Conservation (phyloP, 805 yeast species). For the Kurtzmaniella fragi region DNA sequence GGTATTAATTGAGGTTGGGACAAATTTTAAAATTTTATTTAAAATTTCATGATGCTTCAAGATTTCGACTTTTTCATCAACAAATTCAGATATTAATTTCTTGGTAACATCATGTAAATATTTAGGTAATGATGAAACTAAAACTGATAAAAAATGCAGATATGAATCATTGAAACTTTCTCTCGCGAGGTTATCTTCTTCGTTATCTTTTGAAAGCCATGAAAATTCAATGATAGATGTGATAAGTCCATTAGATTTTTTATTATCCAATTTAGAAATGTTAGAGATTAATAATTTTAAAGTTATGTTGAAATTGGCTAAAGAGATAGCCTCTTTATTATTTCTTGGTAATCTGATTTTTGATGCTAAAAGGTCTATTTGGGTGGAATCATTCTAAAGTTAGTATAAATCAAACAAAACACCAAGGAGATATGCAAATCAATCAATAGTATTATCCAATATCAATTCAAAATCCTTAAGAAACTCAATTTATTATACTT, state of each 20-base stretch:
- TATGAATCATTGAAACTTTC: slow-evolving; percentile 45
- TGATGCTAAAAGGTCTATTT: slow-evolving; percentile 54
- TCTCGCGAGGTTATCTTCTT: slow-evolving; percentile 7
- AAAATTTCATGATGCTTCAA: slow-evolving; percentile 57
- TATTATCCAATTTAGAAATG: slow-evolving; percentile 61
- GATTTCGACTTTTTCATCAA: slow-evolving; percentile 9
- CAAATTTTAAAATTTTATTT: slow-evolving; percentile 57
- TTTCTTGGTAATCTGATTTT: slow-evolving; percentile 51
- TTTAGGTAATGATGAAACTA: slow-evolving; percentile 82
- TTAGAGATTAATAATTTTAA: slow-evolving; percentile 58
- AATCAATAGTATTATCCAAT: too few relatives aligned
- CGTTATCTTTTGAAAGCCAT: slow-evolving; percentile 48
- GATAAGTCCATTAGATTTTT: slow-evolving; percentile 48
- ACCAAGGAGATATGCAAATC: not conserved
- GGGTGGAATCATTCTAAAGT: slow-evolving; percentile 43
- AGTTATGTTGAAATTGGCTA: slow-evolving; percentile 48
- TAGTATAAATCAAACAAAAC: slow-evolving; percentile 11
- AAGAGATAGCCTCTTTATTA: slow-evolving; percentile 50
- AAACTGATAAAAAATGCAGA: slow-evolving; percentile 66
- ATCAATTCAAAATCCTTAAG: not conserved
- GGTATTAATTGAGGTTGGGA: slow-evolving; percentile 75
- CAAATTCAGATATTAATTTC: slow-evolving; percentile 61
- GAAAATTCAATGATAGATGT: slow-evolving; percentile 56
- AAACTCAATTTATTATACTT: slow-evolving; percentile 14
- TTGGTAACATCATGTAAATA: slow-evolving; percentile 84